Conservation (phyloP, 129 eudicot genomes). For the Flaveria ramosissima region DNA sequence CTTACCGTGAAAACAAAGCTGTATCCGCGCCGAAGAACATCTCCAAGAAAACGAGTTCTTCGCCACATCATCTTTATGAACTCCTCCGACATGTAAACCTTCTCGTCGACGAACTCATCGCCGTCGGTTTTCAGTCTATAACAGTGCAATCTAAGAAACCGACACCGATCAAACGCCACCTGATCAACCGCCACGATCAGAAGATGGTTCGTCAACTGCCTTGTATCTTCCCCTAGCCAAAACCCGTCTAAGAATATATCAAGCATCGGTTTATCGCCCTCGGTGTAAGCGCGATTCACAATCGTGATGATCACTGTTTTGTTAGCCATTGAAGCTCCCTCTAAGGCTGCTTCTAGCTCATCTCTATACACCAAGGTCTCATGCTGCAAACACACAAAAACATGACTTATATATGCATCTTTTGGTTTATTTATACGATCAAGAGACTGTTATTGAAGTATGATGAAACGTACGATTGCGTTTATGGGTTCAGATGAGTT, state of each 20-base stretch:
- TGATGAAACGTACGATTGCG: slow-evolving; percentile 22
- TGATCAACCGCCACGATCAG: slow-evolving; percentile 69
- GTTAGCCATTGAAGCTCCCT: slow-evolving; percentile 57
- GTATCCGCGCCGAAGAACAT: slow-evolving; percentile 63
- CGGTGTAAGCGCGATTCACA: slow-evolving; percentile 71
- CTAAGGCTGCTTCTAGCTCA: slow-evolving; percentile 50
- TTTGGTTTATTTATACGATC: too few relatives aligned
- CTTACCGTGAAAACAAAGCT: slow-evolving; percentile 73
- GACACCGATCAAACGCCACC: slow-evolving; percentile 58
- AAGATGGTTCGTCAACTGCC: slow-evolving; percentile 49
- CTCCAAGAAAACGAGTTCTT: slow-evolving; percentile 57
- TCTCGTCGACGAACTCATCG: slow-evolving; percentile 52
- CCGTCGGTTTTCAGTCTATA: slow-evolving; percentile 51
- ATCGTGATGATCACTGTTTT: slow-evolving; percentile 64
- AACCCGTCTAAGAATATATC: slow-evolving; percentile 84
- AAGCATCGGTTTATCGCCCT: slow-evolving; percentile 53
- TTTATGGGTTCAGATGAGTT: slow-evolving; percentile 26
- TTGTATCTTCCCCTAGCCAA: slow-evolving; percentile 71
- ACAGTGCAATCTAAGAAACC: slow-evolving; percentile 58
- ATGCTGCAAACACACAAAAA: slow-evolving; percentile 19
- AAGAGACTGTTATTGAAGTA: not conserved
- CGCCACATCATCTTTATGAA: slow-evolving; percentile 89
- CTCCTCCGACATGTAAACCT: slow-evolving; percentile 57
- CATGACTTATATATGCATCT: not conserved
- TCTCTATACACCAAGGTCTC: slow-evolving; percentile 31